Evolutionary conservation across 352 stramenopile species (phyloP).

Genomic region (Phytophthora cactorum): DNA sequence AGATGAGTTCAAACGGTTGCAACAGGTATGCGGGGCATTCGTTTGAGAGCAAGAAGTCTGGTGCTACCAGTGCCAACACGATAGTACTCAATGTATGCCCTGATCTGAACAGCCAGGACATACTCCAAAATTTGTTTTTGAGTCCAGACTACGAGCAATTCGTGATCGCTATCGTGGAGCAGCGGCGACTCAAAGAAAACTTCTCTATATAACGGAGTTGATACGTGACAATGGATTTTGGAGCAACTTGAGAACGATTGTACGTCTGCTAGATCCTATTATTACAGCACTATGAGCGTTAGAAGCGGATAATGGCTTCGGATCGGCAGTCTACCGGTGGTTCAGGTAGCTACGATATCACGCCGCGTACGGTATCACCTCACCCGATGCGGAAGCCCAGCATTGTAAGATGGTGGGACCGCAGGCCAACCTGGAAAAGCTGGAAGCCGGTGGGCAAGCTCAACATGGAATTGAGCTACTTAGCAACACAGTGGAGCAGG

Average conservation of each 20-base stretch:
- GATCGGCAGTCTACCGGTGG: background rate
- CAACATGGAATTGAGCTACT: background rate
- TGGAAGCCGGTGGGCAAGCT: background rate
- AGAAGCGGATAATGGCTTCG: background rate
- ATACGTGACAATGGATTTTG: background rate
- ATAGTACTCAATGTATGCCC: background rate
- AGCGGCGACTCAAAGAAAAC: background rate
- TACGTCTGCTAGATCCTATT: background rate
- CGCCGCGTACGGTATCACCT: background rate
- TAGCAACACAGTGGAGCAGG: no score
- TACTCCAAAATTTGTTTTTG: background rate
- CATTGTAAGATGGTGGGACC: background rate
- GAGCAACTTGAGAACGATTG: constrained; percentile 1
- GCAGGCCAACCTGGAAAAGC: background rate
- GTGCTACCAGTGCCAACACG: background rate
- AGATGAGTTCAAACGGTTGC: background rate
- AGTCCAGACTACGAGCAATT: background rate
- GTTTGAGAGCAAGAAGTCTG: background rate
- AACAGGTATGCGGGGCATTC: background rate
- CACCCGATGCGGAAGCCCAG: background rate
- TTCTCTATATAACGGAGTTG: background rate
- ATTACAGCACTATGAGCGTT: background rate
- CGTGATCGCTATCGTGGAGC: background rate
- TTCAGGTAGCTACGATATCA: constrained; percentile 4
- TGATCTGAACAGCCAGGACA: background rate